Evolutionary conservation across 331 rosid species (phyloP), one percentile per base, ranked within the genome.

Genomic region (Stylosanthes scabra): DNA sequence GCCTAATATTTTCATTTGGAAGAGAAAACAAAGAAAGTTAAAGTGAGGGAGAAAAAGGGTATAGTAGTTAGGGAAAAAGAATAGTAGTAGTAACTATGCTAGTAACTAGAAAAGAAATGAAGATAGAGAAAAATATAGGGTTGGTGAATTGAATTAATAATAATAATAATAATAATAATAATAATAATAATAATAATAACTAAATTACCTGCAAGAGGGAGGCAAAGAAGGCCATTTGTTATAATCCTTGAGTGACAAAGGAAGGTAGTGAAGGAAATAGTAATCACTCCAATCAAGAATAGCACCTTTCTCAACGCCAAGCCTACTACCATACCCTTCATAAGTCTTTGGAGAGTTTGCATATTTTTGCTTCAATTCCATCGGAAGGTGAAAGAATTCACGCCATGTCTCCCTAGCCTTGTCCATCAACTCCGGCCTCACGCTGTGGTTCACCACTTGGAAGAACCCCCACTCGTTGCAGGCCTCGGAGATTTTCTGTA

Each of bases 271-370:
- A 46, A 84, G 80, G 55, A 9, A 84, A 14, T 81, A 84, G 9
- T 81, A 84, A 58, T 84, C 86, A 72, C 86, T 84, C 88, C 86
- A 84, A 69, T 84, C 88, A 66, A 84, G 86, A 78, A 74, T 70
- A 66, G 88, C 86, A n/a, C 83, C 83, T 27, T 84, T 84, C 25
- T 84, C 77, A 49, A 81, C 63, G 6, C 86, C 88, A 8, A 81
- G 81, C 44, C 88, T 81, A 63, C 86, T 81, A 0, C 88, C 88
- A 60, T 84, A 84, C 1, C 88, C 88, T 72, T 84, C 88, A 27
- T 84, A 84, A 8, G 86, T 84, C 27, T 68, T 81, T 0, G 88
- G 88, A 0, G 83, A 78, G 41, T 84, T 84, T 0, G 81, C 86
- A 10, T 81, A 78, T 50, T 57, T 66, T 27, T 84, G 83, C 67